Conservation (phyloP, 345 rosid species). For the Aurinia saxatilis region DNA sequence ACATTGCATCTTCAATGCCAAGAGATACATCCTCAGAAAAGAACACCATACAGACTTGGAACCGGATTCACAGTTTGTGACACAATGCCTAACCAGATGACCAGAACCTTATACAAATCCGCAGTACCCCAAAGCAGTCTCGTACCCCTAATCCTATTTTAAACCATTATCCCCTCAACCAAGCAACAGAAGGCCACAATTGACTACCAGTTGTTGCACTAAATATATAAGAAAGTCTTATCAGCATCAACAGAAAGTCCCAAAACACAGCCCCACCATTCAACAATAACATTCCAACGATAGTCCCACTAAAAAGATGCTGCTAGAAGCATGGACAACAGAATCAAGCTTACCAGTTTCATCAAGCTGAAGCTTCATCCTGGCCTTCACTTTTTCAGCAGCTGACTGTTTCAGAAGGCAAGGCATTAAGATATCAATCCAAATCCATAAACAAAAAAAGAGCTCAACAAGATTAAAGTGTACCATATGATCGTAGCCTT, state of each 20-base stretch:
- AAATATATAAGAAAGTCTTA: constrained; percentile 1
- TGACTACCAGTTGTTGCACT: neutral
- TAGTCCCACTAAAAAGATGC: constrained; percentile 12
- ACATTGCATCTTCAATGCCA: neutral
- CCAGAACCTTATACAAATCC: neutral
- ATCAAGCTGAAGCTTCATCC: constrained; percentile 82
- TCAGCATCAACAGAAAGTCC: constrained; percentile 1
- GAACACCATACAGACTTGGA: neutral
- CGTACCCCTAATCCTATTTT: neutral
- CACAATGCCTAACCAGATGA: neutral
- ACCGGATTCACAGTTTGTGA: neutral
- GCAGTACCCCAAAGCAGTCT: neutral
- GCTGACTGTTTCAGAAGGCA: constrained; percentile 48
- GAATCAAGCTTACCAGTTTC: constrained; percentile 55
- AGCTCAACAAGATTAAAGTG: neutral
- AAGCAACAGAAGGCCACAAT: neutral
- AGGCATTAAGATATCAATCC: neutral
- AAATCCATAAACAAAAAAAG: neutral
- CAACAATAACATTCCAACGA: constrained; percentile 5
- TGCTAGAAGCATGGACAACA: constrained; percentile 2
- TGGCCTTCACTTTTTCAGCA: constrained; percentile 86
- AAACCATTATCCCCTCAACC: neutral
- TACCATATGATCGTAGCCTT: constrained; percentile 77
- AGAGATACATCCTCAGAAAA: neutral
- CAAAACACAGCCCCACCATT: neutral